Evolutionary conservation across 2,329 filamentous ascomycete genomes (phyloP), one percentile per base, ranked within the genome.

Genomic region (Zasmidium angulare): DNA sequence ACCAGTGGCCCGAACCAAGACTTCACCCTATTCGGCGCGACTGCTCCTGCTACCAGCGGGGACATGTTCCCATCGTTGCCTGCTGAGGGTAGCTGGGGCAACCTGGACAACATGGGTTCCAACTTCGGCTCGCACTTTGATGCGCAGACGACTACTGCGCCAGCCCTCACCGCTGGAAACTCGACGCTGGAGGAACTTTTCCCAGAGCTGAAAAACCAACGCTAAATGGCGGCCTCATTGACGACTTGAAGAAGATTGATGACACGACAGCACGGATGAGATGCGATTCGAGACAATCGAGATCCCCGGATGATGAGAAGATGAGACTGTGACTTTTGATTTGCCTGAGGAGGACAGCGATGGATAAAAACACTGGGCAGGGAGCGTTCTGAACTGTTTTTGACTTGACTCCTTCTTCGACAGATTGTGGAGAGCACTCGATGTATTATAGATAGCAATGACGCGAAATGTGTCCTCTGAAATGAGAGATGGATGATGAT

Each of bases 1-100:
- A 29, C 23, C 31, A 54, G 43, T 21, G 64, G 58, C n/a, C 63
- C 66, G 19, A 59, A 59, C 22, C 56, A 57, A 26, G 88, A 91
- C 72, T 91, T 91, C 66, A 82, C 84, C 19, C 80, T 91, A 17
- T 91, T 77, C 61, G 75, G 76, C 21, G 67, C 51, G 63, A 54
- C 46, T 20, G 56, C 58, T 26, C 54, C 56, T 19, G 55, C 61
- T 11, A 50, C 61, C 22, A 58, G 63, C 36, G 59, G 57, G 7
- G 66, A 66, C 56, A 72, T 72, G 71, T 69, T 73, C 56, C 71
- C 68, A 3, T 64, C 64, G 3, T 53, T 72, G 52, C 56, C 58
- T 14, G 36, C 51, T 10, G 63, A 68, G 24, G 63, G 56, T 58
- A 67, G 62, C 59, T 71, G 78, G 66, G 75, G 75, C 43, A 76